A percentile compares a stretch with the other conserved stretches of the same genome.
phyloP scores from a whole-genome alignment of 2,329 filamentous ascomycete species.

The Catunica adiposa region DNA sequence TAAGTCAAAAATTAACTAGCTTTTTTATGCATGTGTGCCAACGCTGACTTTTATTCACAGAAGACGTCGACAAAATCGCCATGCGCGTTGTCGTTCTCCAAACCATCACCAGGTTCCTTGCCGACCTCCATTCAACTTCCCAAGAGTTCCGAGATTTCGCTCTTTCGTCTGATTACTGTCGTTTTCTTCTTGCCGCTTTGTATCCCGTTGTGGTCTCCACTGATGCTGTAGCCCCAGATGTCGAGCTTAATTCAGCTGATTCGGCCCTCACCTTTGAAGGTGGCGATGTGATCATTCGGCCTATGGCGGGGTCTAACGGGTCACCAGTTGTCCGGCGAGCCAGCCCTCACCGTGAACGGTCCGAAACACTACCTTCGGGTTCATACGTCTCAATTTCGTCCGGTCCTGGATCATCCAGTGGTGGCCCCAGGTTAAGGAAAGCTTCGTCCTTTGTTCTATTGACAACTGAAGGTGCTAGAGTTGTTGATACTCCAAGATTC shows the following conservation, averaged over 20 bases:
- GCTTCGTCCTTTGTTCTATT: conserved; percentile 86
- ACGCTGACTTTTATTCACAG: not conserved
- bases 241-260: conserved; percentile 71
- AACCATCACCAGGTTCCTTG: conserved; percentile 62
- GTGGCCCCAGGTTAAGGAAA: conserved; percentile 46
- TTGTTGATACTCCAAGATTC: conserved; percentile 21
- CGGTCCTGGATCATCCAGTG: not conserved
- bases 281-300: conserved; percentile 67
- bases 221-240: conserved; percentile 66
- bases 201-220: conserved; percentile 81
- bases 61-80: conserved; percentile 16
- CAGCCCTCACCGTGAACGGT: conserved; percentile 33
- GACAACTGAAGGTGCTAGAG: conserved; percentile 44
- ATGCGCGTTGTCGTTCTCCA: conserved; percentile 49
- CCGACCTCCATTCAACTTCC: conserved; percentile 63
- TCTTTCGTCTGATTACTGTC: conserved; percentile 61
- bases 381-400: not conserved
- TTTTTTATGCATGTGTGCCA: not conserved
- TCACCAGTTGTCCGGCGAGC: conserved; percentile 49
- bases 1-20: conserved; percentile 22
- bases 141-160: conserved; percentile 69
- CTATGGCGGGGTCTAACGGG: conserved; percentile 44
- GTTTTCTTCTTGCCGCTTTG: conserved; percentile 60
- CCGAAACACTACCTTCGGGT: conserved; percentile 26
- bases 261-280: conserved; percentile 72